A percentile compares a stretch with the other conserved stretches of the same genome.
These are phyloP conservation scores for Penicillium maclennaniae DNA, from an alignment of 495 filamentous ascomycete species.

Conservation along the genomic window DNA sequence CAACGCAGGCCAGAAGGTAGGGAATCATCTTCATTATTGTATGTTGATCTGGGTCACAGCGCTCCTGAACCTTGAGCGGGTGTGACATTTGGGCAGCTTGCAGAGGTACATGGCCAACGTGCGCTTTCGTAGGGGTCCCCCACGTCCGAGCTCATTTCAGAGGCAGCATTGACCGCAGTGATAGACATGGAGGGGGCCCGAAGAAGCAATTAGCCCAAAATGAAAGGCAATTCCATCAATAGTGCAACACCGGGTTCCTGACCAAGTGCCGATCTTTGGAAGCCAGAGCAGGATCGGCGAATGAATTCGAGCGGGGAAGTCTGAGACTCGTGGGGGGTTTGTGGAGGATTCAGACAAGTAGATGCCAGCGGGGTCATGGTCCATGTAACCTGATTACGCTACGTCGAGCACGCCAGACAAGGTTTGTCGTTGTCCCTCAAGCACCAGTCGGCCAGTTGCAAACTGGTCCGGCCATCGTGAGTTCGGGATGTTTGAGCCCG, in stretches of 20 bases:
- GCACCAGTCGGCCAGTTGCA: background rate
- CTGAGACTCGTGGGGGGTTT: conserved; percentile 6
- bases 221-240: background rate
- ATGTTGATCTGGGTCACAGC: conserved; percentile 2
- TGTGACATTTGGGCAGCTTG: background rate
- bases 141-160: background rate
- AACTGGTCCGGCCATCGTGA: background rate
- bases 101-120: background rate
- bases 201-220: background rate
- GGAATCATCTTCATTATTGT: background rate
- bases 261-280: conserved; percentile 17
- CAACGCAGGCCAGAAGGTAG: background rate
- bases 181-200: conserved; percentile 1
- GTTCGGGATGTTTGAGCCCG: too few relatives aligned
- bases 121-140: background rate
- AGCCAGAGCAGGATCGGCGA: conserved; percentile 2
- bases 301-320: conserved; percentile 4
- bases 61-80: background rate
- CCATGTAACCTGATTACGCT: conserved; percentile 16
- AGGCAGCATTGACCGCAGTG: conserved; percentile 3
- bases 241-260: conserved; percentile 1
- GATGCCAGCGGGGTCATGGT: background rate
- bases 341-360: background rate
- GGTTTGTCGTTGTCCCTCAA: background rate
- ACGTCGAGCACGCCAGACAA: background rate